phyloP scores from a whole-genome alignment of 805 yeast species.

The Ogataea methylovora region DNA sequence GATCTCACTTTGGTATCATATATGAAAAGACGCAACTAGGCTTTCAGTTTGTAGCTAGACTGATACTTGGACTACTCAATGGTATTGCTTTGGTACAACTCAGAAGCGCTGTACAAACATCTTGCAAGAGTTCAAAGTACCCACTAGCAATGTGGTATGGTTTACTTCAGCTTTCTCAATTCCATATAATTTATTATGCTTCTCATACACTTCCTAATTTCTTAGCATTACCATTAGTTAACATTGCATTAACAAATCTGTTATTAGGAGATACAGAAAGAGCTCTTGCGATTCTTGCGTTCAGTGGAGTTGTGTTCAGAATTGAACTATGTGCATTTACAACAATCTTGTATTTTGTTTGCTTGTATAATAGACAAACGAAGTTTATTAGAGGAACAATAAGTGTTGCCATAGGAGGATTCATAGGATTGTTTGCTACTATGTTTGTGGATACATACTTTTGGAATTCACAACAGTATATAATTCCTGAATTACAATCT shows the following conservation, averaged over 20 bases:
- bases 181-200: constrained; percentile 75
- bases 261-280: constrained; percentile 39
- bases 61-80: constrained; percentile 56
- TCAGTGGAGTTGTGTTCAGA: constrained; percentile 63
- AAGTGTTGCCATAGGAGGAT: constrained; percentile 39
- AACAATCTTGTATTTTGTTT: constrained; percentile 38
- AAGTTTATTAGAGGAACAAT: constrained; percentile 31
- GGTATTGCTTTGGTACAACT: constrained; percentile 43
- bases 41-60: constrained; percentile 50
- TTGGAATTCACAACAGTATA: constrained; percentile 43
- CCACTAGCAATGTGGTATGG: constrained; percentile 49
- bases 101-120: constrained; percentile 29
- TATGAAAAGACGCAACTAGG: constrained; percentile 32
- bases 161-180: constrained; percentile 56
- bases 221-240: constrained; percentile 68
- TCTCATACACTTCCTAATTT: constrained; percentile 86
- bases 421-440: constrained; percentile 43
- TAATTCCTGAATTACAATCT: constrained; percentile 67
- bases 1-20: constrained; percentile 3
- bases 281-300: constrained; percentile 48
- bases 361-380: constrained; percentile 41
- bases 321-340: constrained; percentile 59
- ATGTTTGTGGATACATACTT: constrained; percentile 61
- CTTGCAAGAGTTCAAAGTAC: constrained; percentile 12
- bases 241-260: constrained; percentile 43